These are phyloP conservation scores for Sporothrix phasma DNA, from an alignment of 2,329 filamentous ascomycete species.

Conservation along the genomic window DNA sequence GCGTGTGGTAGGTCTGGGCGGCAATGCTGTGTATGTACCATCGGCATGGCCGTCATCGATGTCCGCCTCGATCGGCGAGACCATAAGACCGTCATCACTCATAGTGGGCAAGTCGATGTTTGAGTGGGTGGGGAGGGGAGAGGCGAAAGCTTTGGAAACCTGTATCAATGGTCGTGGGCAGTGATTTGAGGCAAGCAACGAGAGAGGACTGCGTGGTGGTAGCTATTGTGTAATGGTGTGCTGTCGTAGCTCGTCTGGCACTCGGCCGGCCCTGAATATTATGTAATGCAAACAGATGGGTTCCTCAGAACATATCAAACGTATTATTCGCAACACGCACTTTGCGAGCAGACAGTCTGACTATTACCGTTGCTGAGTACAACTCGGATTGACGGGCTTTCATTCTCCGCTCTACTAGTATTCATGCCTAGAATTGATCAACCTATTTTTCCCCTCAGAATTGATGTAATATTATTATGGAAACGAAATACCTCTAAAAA, in stretches of 20 bases:
- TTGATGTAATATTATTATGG: too few species aligned
- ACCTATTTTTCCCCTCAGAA: too few species aligned
- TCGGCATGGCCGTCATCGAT: background rate
- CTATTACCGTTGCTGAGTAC: too few species aligned
- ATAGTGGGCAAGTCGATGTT: too few species aligned
- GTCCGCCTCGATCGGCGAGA: background rate
- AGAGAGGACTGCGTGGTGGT: background rate
- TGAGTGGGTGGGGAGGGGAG: too few species aligned
- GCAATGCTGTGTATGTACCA: background rate
- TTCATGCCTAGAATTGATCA: too few species aligned
- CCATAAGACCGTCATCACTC: constrained; percentile 7
- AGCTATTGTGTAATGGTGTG: background rate
- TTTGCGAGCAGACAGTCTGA: background rate
- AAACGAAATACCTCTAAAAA: too few species aligned
- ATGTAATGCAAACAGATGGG: background rate
- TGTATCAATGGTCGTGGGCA: background rate
- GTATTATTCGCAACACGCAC: background rate
- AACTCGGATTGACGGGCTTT: too few species aligned
- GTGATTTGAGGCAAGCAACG: background rate
- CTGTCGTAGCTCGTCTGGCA: too few species aligned
- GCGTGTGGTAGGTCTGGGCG: background rate
- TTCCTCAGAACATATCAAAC: background rate
- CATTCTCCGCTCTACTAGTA: too few species aligned
- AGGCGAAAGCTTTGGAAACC: background rate
- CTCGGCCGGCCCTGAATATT: background rate